phyloP scores from a whole-genome alignment of 2,329 filamentous ascomycete genomes.

The Fusarium sp. region DNA sequence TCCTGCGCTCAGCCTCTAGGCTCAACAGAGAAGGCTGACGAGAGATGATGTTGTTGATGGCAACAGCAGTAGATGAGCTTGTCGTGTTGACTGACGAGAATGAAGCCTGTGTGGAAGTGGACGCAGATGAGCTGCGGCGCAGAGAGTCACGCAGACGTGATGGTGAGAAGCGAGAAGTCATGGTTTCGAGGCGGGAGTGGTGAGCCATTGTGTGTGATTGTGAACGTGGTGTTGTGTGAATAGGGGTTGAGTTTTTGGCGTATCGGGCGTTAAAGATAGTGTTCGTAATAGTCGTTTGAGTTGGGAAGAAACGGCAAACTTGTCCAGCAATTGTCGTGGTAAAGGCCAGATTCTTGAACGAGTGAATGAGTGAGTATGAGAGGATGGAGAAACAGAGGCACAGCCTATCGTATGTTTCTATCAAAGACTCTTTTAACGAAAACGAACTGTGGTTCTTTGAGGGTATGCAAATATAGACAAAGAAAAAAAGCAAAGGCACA shows the following conservation, averaged over 20 bases:
- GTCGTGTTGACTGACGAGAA: conserved; percentile 62
- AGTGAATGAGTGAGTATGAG: conserved; percentile 25
- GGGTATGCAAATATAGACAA: conserved; percentile 25
- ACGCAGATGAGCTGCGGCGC: conserved; percentile 64
- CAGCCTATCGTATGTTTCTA: conserved; percentile 40
- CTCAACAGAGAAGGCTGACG: conserved; percentile 70
- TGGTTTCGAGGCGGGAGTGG: conserved; percentile 62
- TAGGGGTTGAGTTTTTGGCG: conserved; percentile 2
- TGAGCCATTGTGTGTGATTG: conserved; percentile 34
- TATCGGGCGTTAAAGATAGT: conserved; percentile 11
- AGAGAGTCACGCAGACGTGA: conserved; percentile 64
- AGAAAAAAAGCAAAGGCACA: conserved; percentile 4
- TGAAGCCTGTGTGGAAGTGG: conserved; percentile 49
- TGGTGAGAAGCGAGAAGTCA: conserved; percentile 66
- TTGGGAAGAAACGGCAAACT: conserved; percentile 32
- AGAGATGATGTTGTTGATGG: conserved; percentile 71
- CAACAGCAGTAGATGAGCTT: conserved; percentile 60
- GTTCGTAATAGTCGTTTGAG: conserved; percentile 7
- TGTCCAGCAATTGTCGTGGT: conserved; percentile 44
- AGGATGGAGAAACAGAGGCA: conserved; percentile 36
- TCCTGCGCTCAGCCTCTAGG: conserved; percentile 69
- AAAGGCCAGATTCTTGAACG: conserved; percentile 14
- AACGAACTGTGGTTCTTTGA: conserved; percentile 32
- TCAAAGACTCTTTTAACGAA: conserved; percentile 29
- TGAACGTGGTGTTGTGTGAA: conserved; percentile 1